Conservation (phyloP, 2,329 filamentous ascomycete genomes). For the Dothideomycetes sp. region DNA sequence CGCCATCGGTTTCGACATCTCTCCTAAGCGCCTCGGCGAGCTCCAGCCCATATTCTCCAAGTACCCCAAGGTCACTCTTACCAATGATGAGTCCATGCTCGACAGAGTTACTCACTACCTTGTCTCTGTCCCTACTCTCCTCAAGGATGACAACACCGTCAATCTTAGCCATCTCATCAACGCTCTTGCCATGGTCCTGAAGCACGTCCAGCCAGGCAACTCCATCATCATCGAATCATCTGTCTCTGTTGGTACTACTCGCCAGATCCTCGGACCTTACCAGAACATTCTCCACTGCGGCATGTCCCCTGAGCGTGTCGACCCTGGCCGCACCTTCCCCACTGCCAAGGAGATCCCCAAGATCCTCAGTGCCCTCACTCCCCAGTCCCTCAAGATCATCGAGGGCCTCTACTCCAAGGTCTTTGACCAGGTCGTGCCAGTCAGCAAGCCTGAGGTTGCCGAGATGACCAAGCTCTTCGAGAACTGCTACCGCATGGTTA, state of each 20-base stretch:
- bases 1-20: slow-evolving; percentile 32
- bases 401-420: slow-evolving; percentile 34
- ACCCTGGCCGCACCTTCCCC: slow-evolving; percentile 12
- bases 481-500: slow-evolving; percentile 36
- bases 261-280: slow-evolving; percentile 34
- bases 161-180: slow-evolving; percentile 37
- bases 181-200: slow-evolving; percentile 32
- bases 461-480: slow-evolving; percentile 50
- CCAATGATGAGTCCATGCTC: slow-evolving; percentile 28
- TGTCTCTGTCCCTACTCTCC: slow-evolving; percentile 42
- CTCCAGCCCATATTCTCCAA: slow-evolving; percentile 18
- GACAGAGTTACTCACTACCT: slow-evolving; percentile 39
- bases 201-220: slow-evolving; percentile 32
- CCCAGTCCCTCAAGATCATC: slow-evolving; percentile 36
- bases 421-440: slow-evolving; percentile 38
- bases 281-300: slow-evolving; percentile 28
- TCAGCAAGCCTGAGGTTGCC: slow-evolving; percentile 43
- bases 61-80: slow-evolving; percentile 26
- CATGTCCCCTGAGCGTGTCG: slow-evolving; percentile 23
- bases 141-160: slow-evolving; percentile 36
- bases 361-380: slow-evolving; percentile 40
- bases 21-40: slow-evolving; percentile 25
- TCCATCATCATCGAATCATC: slow-evolving; percentile 44
- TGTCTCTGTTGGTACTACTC: slow-evolving; percentile 45
- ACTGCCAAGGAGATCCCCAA: slow-evolving; percentile 36